Evolutionary conservation across 176 grass and related monocot species (phyloP).

Genomic region (Carex littledalei): DNA sequence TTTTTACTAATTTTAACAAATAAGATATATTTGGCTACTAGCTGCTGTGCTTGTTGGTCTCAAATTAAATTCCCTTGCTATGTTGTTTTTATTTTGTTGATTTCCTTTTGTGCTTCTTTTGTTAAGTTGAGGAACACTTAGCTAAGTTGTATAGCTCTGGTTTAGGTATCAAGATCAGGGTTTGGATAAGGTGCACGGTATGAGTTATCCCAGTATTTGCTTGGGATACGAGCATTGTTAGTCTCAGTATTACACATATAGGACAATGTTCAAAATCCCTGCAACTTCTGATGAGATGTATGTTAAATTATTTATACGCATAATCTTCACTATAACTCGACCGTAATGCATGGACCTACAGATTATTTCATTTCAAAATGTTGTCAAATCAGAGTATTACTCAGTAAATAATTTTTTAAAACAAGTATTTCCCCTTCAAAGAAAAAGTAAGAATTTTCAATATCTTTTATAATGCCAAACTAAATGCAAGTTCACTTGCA

Average conservation of each 20-base stretch:
- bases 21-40: background rate
- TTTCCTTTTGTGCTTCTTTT: background rate
- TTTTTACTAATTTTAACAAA: background rate
- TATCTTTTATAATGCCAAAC: conserved; percentile 23
- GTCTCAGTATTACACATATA: background rate
- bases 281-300: background rate
- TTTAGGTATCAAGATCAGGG: background rate
- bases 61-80: background rate
- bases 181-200: background rate
- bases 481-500: background rate
- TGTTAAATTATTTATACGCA: background rate
- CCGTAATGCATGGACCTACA: background rate
- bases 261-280: background rate
- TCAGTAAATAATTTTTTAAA: background rate
- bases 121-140: background rate
- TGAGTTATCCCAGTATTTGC: background rate
- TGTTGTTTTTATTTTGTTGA: background rate
- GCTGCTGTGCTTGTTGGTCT: background rate
- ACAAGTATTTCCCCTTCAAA: background rate
- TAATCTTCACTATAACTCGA: background rate
- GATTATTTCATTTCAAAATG: background rate
- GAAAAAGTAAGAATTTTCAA: background rate
- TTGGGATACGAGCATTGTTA: background rate
- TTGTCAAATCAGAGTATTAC: no score
- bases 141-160: background rate